These are phyloP conservation scores for Ceratocystis smalleyi DNA, from an alignment of 2,329 filamentous ascomycete genomes.

Conservation along the genomic window DNA sequence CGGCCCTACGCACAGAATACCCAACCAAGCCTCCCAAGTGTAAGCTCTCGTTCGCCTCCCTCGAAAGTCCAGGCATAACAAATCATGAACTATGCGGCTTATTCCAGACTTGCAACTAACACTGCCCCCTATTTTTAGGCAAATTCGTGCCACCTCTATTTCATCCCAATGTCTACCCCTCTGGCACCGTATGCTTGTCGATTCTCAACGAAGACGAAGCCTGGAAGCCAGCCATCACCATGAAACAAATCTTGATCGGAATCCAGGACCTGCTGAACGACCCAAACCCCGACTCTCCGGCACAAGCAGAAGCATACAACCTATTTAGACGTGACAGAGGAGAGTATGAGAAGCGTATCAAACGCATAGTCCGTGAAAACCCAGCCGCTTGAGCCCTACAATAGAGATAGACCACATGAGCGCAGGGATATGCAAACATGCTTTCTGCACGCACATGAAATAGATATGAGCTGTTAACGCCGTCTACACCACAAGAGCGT, in stretches of 20 bases:
- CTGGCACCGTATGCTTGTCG: slow-evolving; percentile 89
- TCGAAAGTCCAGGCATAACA: background rate
- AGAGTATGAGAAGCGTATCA: slow-evolving; percentile 81
- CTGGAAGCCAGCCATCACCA: slow-evolving; percentile 96
- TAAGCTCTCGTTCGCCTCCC: slow-evolving; percentile 33
- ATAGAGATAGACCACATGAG: background rate
- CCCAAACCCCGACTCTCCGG: slow-evolving; percentile 90
- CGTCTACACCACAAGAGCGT: background rate
- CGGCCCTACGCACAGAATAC: slow-evolving; percentile 50
- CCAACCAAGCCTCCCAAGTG: slow-evolving; percentile 98
- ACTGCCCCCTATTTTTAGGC: slow-evolving; percentile 37
- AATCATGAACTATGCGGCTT: background rate
- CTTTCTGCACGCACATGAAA: too few relatives aligned
- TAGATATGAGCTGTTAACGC: too few relatives aligned
- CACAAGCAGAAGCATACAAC: slow-evolving; percentile 94
- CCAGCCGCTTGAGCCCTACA: slow-evolving; percentile 44
- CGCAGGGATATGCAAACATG: background rate
- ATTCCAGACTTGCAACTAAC: background rate
- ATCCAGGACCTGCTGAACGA: slow-evolving; percentile 94
- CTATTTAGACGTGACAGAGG: slow-evolving; percentile 78
- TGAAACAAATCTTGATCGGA: slow-evolving; percentile 91
- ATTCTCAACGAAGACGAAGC: slow-evolving; percentile 97
- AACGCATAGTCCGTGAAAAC: slow-evolving; percentile 77
- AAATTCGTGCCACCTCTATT: slow-evolving; percentile 94
- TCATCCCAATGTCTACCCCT: slow-evolving; percentile 97